Percentiles rank a stretch among this genome's conserved stretches.
phyloP scores from a whole-genome alignment of 169 alveolate genomes.

The Neospora caninum region DNA sequence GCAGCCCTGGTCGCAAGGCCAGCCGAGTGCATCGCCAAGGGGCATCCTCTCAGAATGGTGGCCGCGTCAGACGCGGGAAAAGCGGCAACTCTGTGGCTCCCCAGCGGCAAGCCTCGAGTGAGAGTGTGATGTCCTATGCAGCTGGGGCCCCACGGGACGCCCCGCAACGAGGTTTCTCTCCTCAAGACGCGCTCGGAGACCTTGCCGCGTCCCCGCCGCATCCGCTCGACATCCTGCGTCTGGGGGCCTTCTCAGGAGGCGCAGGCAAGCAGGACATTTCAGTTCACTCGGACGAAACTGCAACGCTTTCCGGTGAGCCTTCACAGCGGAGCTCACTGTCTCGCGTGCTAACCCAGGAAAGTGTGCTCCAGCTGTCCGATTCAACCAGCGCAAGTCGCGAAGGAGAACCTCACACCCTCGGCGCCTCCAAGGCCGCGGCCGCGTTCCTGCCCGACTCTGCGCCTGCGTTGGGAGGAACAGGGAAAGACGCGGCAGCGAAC shows the following conservation, averaged over 20 bases:
- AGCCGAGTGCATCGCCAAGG: neutral
- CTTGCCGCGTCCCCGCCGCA: neutral
- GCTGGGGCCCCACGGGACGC: neutral
- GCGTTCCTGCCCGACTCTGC: neutral
- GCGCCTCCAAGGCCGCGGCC: neutral
- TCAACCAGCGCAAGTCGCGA: neutral
- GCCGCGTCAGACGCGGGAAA: neutral
- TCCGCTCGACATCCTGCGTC: neutral
- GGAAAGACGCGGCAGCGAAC: too few species aligned
- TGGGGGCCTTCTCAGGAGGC: neutral
- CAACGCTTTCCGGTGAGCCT: neutral
- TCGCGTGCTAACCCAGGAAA: neutral
- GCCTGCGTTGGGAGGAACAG: neutral
- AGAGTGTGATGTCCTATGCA: neutral
- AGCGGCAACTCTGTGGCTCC: neutral
- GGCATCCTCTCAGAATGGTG: neutral
- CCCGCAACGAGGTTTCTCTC: neutral
- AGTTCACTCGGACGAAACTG: neutral
- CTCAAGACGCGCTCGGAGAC: neutral
- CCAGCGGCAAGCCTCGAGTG: neutral
- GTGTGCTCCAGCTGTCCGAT: constrained; percentile 10
- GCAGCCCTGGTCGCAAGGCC: neutral
- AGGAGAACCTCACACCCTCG: neutral
- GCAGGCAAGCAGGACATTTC: neutral
- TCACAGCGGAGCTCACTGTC: neutral